These are phyloP conservation scores for Endothia cerciana DNA, from an alignment of 2,329 filamentous ascomycete genomes.

Conservation along the genomic window DNA sequence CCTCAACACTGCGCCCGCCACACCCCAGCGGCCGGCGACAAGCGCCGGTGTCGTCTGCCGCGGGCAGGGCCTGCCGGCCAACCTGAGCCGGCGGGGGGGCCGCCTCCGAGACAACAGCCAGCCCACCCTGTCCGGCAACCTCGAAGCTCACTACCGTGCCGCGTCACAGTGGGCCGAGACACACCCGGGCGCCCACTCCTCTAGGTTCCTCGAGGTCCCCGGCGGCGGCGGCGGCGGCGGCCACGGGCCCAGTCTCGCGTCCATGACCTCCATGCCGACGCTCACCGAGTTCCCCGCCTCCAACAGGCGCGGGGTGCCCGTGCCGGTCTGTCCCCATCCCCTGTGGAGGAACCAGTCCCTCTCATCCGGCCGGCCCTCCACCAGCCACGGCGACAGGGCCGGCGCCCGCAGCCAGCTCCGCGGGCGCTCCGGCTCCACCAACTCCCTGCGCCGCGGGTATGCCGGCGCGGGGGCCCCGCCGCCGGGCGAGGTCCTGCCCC, in stretches of 20 bases:
- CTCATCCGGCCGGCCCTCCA: conserved; percentile 17
- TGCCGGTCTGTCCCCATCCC: too few species aligned
- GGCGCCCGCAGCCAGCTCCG: conserved; percentile 15
- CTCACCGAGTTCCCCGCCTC: not conserved
- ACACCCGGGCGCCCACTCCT: conserved; percentile 3
- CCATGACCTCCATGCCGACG: conserved; percentile 12
- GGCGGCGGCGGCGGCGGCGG: conserved; percentile 8
- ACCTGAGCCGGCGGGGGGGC: conserved; percentile 1
- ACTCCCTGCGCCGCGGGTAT: conserved; percentile 18
- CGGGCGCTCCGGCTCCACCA: conserved; percentile 15
- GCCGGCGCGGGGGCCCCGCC: conserved; percentile 4
- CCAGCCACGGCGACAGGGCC: conserved; percentile 25
- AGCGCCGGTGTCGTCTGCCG: conserved; percentile 14
- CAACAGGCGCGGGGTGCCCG: not conserved
- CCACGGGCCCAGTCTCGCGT: conserved; percentile 3
- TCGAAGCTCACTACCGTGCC: conserved; percentile 20
- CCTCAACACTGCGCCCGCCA: conserved; percentile 1
- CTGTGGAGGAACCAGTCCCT: conserved; percentile 16
- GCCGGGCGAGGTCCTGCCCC: conserved; percentile 16
- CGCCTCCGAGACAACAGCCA: not conserved
- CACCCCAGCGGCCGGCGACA: conserved; percentile 21
- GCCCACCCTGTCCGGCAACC: conserved; percentile 15
- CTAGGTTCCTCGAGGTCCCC: conserved; percentile 22
- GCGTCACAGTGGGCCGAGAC: conserved; percentile 25
- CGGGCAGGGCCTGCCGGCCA: not conserved